Evolutionary conservation across 2,329 filamentous ascomycete genomes (phyloP).

Genomic region (Calycina marina): DNA sequence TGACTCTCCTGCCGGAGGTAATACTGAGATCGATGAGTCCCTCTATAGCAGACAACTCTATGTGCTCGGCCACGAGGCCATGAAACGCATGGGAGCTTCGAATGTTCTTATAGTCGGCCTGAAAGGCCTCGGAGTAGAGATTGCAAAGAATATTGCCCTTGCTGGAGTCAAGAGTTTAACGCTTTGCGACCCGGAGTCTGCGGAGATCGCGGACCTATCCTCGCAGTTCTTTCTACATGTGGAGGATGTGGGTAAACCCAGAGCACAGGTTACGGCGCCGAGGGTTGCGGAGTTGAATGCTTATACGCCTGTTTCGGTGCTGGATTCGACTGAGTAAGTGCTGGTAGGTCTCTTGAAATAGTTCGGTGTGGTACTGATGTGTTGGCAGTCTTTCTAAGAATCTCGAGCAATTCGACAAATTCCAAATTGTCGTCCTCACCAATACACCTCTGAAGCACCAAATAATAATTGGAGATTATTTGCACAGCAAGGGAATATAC

Average conservation of each 20-base stretch:
- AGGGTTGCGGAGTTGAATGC: slow-evolving; percentile 89
- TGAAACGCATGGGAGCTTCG: slow-evolving; percentile 98
- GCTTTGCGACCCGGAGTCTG: slow-evolving; percentile 76
- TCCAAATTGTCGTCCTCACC: slow-evolving; percentile 85
- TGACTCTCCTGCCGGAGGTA: slow-evolving; percentile 41
- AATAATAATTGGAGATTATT: slow-evolving; percentile 76
- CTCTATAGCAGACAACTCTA: slow-evolving; percentile 64
- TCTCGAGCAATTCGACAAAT: slow-evolving; percentile 71
- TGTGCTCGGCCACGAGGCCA: slow-evolving; percentile 62
- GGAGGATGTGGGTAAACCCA: slow-evolving; percentile 81
- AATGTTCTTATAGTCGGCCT: slow-evolving; percentile 86
- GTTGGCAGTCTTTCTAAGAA: slow-evolving; percentile 53
- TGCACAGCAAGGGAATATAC: slow-evolving; percentile 86
- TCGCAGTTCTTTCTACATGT: slow-evolving; percentile 92
- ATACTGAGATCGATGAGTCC: slow-evolving; percentile 53
- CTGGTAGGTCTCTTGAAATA: not conserved
- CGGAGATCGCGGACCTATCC: slow-evolving; percentile 76
- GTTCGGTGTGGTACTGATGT: slow-evolving; percentile 8
- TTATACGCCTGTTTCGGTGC: slow-evolving; percentile 81
- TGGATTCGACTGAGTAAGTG: slow-evolving; percentile 39
- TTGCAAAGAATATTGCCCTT: slow-evolving; percentile 96
- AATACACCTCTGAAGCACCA: slow-evolving; percentile 70
- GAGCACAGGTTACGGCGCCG: slow-evolving; percentile 74
- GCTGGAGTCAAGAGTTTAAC: slow-evolving; percentile 96
- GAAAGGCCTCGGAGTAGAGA: slow-evolving; percentile 90